phyloP scores from a whole-genome alignment of 768 basidiomycete genomes.

The Scleroderma citrinum region DNA sequence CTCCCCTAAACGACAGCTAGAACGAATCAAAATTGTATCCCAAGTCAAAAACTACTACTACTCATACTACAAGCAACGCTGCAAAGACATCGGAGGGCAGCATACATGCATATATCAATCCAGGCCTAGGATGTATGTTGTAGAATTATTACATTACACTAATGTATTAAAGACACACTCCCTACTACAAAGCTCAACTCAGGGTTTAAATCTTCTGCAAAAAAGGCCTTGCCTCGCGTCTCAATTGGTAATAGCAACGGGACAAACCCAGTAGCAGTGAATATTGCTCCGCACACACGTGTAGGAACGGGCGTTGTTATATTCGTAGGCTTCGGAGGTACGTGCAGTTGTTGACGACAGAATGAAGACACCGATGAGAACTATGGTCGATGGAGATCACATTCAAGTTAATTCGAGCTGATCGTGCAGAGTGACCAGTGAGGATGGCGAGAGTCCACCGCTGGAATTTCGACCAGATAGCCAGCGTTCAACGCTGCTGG shows the following conservation, averaged over 20 bases:
- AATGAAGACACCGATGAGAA: constrained; percentile 52
- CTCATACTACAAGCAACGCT: too few relatives aligned
- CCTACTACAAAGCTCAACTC: too few relatives aligned
- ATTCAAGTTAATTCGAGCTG: too few relatives aligned
- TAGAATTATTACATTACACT: too few relatives aligned
- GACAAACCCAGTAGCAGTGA: constrained; percentile 43
- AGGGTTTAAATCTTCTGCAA: too few relatives aligned
- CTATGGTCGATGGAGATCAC: constrained; percentile 11
- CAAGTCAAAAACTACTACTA: too few relatives aligned
- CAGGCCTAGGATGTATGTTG: too few relatives aligned
- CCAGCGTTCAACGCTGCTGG: constrained; percentile 55
- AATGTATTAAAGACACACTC: too few relatives aligned
- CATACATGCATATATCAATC: too few relatives aligned
- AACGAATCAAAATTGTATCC: too few relatives aligned
- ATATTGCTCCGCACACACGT: constrained; percentile 49
- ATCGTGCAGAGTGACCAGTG: constrained; percentile 30
- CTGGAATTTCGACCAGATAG: constrained; percentile 44
- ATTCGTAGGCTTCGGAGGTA: constrained; percentile 40
- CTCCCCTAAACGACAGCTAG: too few relatives aligned
- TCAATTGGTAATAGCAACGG: constrained; percentile 51
- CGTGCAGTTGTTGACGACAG: constrained; percentile 52
- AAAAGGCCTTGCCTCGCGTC: constrained; percentile 47
- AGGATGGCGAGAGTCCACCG: constrained; percentile 49
- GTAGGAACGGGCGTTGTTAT: constrained; percentile 47
- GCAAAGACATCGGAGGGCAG: too few relatives aligned